A percentile compares a stretch with the other conserved stretches of the same genome.
Evolutionary conservation across 2,329 filamentous ascomycete species (phyloP).

Genomic region (Xylaria hypoxylon): DNA sequence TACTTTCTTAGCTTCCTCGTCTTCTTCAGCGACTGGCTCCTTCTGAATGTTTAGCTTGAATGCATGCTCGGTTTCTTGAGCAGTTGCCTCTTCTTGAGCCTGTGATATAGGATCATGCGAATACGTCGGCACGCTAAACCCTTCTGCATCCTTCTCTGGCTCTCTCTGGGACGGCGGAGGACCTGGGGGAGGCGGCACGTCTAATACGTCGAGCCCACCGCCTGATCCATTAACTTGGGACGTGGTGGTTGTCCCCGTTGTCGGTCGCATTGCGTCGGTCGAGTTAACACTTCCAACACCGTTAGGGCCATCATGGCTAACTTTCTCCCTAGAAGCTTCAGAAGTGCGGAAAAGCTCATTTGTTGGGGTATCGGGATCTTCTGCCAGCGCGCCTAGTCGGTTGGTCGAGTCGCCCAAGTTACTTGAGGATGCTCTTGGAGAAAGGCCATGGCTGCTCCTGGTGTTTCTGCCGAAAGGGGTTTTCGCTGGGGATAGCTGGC

Average conservation of each 20-base stretch:
- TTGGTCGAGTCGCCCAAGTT: conserved; percentile 67
- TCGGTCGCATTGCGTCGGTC: conserved; percentile 46
- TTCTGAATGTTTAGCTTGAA: conserved; percentile 86
- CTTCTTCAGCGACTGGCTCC: conserved; percentile 80
- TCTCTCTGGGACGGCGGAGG: conserved; percentile 61
- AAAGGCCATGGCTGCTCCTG: conserved; percentile 73
- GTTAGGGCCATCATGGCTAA: conserved; percentile 59
- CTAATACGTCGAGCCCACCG: conserved; percentile 59
- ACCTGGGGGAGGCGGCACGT: conserved; percentile 64
- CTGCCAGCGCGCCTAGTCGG: conserved; percentile 67
- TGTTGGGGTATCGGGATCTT: conserved; percentile 61
- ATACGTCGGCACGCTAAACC: conserved; percentile 77
- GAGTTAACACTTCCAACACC: conserved; percentile 56
- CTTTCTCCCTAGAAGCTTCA: conserved; percentile 49
- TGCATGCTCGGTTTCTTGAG: conserved; percentile 71
- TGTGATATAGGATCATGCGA: conserved; percentile 75
- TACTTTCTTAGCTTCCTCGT: conserved; percentile 78
- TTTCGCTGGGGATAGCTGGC: conserved; percentile 67
- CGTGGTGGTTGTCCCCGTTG: conserved; percentile 49
- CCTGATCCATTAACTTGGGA: conserved; percentile 62
- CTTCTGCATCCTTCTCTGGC: conserved; percentile 75
- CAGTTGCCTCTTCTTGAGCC: conserved; percentile 74
- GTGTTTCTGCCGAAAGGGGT: conserved; percentile 70
- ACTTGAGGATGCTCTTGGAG: conserved; percentile 69
- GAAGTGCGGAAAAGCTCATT: conserved; percentile 47